Evolutionary conservation across 352 stramenopile species (phyloP).

Genomic region (Pythium phragmiticola): DNA sequence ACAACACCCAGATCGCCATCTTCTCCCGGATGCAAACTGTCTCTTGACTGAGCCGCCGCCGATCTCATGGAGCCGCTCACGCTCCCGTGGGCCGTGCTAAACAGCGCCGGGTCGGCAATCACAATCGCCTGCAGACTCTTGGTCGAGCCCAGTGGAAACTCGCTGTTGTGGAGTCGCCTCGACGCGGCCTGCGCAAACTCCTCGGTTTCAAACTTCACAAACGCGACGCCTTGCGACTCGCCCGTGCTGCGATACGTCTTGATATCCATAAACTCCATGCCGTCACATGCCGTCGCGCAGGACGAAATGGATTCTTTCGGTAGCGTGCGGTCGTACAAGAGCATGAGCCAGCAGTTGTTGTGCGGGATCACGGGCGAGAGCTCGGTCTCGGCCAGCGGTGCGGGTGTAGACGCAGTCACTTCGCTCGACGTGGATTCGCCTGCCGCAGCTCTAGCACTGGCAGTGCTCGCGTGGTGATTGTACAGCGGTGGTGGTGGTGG

Average conservation of each 20-base stretch:
- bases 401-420: neutral
- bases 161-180: slow-evolving; percentile 54
- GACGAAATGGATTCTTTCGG: slow-evolving; percentile 65
- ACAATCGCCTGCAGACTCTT: slow-evolving; percentile 70
- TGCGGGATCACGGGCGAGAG: neutral
- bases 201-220: slow-evolving; percentile 73
- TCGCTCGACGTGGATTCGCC: slow-evolving; percentile 26
- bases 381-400: neutral
- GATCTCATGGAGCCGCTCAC: neutral
- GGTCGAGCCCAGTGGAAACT: slow-evolving; percentile 43
- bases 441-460: slow-evolving; percentile 2
- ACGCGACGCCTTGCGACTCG: slow-evolving; percentile 66
- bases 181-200: slow-evolving; percentile 42
- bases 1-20: slow-evolving; percentile 73
- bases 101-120: slow-evolving; percentile 62
- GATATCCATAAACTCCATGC: slow-evolving; percentile 85
- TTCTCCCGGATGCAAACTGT: slow-evolving; percentile 19
- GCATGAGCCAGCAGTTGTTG: slow-evolving; percentile 55
- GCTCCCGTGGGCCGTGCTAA: slow-evolving; percentile 51
- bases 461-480: neutral
- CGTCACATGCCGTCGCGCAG: slow-evolving; percentile 47
- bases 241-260: slow-evolving; percentile 64
- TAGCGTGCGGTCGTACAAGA: slow-evolving; percentile 67
- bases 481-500: neutral
- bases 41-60: neutral